phyloP scores from a whole-genome alignment of 768 basidiomycete species.

The Suillus decipiens region DNA sequence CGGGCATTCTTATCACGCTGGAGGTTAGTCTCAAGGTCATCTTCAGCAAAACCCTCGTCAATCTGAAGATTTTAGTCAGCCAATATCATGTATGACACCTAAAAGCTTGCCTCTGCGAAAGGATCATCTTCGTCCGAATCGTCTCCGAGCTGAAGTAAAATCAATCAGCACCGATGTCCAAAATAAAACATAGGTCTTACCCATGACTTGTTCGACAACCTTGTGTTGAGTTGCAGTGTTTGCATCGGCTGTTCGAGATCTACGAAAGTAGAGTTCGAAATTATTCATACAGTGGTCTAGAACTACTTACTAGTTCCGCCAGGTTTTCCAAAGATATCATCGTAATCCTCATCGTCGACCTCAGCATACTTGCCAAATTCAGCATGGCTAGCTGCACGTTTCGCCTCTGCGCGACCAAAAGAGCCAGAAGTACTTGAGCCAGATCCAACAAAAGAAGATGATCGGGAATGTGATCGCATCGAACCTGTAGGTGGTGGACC shows the following conservation, averaged over 20 bases:
- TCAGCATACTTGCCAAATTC: conserved; percentile 88
- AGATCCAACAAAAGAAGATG: conserved; percentile 54
- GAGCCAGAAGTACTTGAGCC: conserved; percentile 48
- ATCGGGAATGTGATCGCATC: conserved; percentile 52
- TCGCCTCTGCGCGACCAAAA: conserved; percentile 66
- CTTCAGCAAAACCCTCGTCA: conserved; percentile 90
- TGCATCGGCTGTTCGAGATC: conserved; percentile 62
- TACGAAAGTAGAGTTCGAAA: conserved; percentile 30
- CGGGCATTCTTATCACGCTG: conserved; percentile 93
- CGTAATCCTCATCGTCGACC: conserved; percentile 90
- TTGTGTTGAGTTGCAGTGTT: conserved; percentile 82
- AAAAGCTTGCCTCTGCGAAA: conserved; percentile 76
- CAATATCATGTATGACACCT: background rate
- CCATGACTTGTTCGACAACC: conserved; percentile 90
- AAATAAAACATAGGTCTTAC: conserved; percentile 38
- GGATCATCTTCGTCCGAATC: conserved; percentile 94
- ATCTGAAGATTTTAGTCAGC: conserved; percentile 49
- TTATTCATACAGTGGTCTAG: conserved; percentile 7
- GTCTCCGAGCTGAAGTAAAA: conserved; percentile 58
- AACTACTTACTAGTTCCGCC: conserved; percentile 61
- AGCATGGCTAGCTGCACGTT: conserved; percentile 50
- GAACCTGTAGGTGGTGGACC: conserved; percentile 28
- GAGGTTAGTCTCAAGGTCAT: conserved; percentile 89
- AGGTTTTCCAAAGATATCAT: conserved; percentile 88
- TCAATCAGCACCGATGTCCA: conserved; percentile 1